Evolutionary conservation across 805 yeast species (phyloP).

Genomic region (Candida oleophila): DNA sequence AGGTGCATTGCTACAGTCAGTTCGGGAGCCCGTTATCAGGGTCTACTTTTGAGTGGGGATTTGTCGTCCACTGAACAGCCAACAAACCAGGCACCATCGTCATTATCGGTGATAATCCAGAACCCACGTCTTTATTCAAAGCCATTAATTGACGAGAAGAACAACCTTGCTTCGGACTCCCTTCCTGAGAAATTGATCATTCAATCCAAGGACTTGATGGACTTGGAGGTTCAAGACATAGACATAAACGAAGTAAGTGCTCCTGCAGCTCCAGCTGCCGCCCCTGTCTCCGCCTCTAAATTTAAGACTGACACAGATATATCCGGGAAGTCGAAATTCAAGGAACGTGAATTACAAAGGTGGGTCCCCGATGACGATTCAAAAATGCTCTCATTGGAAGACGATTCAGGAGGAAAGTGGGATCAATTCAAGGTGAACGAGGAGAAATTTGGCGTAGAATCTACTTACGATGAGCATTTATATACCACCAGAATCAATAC

Average conservation of each 20-base stretch:
- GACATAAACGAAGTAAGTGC: conserved; percentile 23
- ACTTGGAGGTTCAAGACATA: conserved; percentile 43
- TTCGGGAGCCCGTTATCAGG: conserved; percentile 60
- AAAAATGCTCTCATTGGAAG: conserved; percentile 33
- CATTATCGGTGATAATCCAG: conserved; percentile 56
- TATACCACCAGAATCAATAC: conserved; percentile 80
- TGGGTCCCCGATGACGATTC: conserved; percentile 73
- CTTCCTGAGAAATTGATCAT: conserved; percentile 47
- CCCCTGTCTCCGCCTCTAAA: conserved; percentile 8
- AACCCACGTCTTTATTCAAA: conserved; percentile 43
- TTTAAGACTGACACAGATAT: conserved; percentile 90
- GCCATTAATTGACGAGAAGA: conserved; percentile 23
- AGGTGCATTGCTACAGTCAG: conserved; percentile 56
- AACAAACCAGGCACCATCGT: conserved; percentile 23
- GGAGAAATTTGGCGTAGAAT: conserved; percentile 81
- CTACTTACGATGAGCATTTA: conserved; percentile 79
- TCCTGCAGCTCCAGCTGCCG: conserved; percentile 6
- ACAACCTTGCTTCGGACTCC: conserved; percentile 24
- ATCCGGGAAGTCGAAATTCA: conserved; percentile 45
- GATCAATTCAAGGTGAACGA: conserved; percentile 95
- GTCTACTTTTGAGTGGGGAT: conserved; percentile 54
- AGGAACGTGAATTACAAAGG: conserved; percentile 72
- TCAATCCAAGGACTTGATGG: conserved; percentile 50
- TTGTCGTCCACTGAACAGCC: conserved; percentile 19
- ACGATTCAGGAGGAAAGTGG: conserved; percentile 51